Evolutionary conservation across 1,284 basidiomycete species (phyloP).

Genomic region (Phenoliferia sp.): DNA sequence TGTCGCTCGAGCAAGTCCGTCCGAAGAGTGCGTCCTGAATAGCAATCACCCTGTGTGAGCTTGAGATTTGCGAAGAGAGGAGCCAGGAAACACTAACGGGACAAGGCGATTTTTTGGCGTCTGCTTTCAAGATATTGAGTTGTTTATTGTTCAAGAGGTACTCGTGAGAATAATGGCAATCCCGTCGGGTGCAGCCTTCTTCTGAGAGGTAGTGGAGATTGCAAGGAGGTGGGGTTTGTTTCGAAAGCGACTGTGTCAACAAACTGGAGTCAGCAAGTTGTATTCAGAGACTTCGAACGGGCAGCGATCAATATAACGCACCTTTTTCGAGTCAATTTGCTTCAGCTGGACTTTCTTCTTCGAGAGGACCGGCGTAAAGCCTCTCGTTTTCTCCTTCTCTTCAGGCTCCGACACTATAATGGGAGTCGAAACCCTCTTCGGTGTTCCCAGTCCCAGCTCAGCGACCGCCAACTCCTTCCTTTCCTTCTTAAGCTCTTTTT

Average conservation of each 20-base stretch:
- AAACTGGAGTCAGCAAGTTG: background rate
- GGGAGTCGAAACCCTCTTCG: background rate
- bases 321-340: slow-evolving; percentile 25
- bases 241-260: slow-evolving; percentile 8
- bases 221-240: slow-evolving; percentile 47
- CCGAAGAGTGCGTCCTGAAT: slow-evolving; percentile 16
- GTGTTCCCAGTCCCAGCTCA: background rate
- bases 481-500: background rate
- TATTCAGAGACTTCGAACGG: background rate
- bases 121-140: slow-evolving; percentile 41
- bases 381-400: background rate
- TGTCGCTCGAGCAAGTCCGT: background rate
- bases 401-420: background rate
- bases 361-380: background rate
- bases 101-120: slow-evolving; percentile 49
- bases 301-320: background rate
- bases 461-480: background rate
- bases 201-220: slow-evolving; percentile 47
- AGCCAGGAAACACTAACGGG: background rate
- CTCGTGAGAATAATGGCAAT: slow-evolving; percentile 47
- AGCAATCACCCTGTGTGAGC: too few relatives aligned
- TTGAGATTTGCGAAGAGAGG: background rate
- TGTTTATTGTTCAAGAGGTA: slow-evolving; percentile 44
- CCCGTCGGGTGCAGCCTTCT: slow-evolving; percentile 36
- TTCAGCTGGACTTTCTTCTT: background rate